Base-by-base conservation (phyloP, 129 eudicot species). In the Logfia minima region DNA sequence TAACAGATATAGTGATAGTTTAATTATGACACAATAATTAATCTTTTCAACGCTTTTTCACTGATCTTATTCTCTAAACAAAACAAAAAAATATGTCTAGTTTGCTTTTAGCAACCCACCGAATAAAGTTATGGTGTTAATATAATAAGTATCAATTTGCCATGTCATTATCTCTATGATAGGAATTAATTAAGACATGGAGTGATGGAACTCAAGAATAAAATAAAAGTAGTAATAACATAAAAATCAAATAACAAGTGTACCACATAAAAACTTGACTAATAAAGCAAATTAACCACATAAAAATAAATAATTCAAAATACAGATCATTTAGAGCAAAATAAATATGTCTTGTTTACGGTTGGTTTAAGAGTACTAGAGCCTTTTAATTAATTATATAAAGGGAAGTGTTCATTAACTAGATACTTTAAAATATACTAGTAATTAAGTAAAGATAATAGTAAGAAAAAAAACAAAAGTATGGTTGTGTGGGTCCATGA, bases 401-500 rank as follows among this genome's bases (percentile, higher is more conserved):
- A 14, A 10, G 75, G 60, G 55, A 13, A 3, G 55, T 48, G 17
- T 14, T 48, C 55, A 48, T 48, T 48, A 48, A 48, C 5, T 48
- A 48, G 55, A 48, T 48, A 3, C 5, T 48, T 13, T 48, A 3
- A 48, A 48, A 13, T 48, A 51, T 48, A 48, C 31, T 66, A 3
- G 3, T 51, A 51, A 51, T 19, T 19, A 76, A 52, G 22, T 21
- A 53, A 45, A 11, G 17, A 48, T 14, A 14, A 14, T 48, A 45
- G 3, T 2, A 21, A 22, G 7, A 4, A 8, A 32, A 34, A 34
- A 5, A 5, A 24, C 1, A 74, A 3, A 11, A 14, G 45, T 43
- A 70, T 59, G 55, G 71, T 17, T 78, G 14, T 26, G 64, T 70
- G 55, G 71, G 76, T 19, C 82, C 77, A 24, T 39, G 24, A 35